Evolutionary conservation across 768 basidiomycete genomes (phyloP), one percentile per base, ranked within the genome.

Genomic region (Calocera viscosa): DNA sequence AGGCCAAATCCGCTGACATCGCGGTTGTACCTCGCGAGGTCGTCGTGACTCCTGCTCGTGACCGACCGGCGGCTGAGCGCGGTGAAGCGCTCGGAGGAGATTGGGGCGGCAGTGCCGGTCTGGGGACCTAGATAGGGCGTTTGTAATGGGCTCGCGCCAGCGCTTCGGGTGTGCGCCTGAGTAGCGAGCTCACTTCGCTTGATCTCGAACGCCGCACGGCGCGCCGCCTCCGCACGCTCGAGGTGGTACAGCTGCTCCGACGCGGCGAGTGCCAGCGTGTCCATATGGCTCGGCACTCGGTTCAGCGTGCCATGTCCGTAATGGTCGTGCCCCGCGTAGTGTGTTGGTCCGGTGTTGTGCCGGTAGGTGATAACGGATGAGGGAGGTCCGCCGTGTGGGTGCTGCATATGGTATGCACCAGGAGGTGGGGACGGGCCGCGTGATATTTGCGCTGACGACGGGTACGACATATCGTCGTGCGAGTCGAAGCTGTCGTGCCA

Each of bases 161-260:
- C 66, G n/a, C 80, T 78, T 38, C 82, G 72, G 14, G 82, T 83
- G 69, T 33, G 53, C 53, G 39, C 69, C 34, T 73, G 70, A 16
- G 72, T 72, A 32, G 73, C 74, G 66, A 79, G 77, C 66, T 88
- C 88, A 19, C 88, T 86, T 72, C 86, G 88, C 11, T 84, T 80
- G 11, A 86, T 82, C 74, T 93, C 90, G 76, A 87, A 95, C 73
- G 92, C 89, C n/a, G 90, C 91, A 38, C 92, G 81, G 22, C 92
- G 82, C 34, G 86, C 75, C 1, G 91, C 88, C 75, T 96, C 94
- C 68, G 87, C 83, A 40, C 86, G 86, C 74, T 98, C 94, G 33
- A 98, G 85, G 71, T 87, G 86, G 72, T 90, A 88, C 8, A 98
- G 82, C 73, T 96, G 91, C 67, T 91, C 91, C 77, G 94, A 88